Evolutionary conservation across 495 filamentous ascomycete species (phyloP).

Genomic region (Xylaria bambusicola): DNA sequence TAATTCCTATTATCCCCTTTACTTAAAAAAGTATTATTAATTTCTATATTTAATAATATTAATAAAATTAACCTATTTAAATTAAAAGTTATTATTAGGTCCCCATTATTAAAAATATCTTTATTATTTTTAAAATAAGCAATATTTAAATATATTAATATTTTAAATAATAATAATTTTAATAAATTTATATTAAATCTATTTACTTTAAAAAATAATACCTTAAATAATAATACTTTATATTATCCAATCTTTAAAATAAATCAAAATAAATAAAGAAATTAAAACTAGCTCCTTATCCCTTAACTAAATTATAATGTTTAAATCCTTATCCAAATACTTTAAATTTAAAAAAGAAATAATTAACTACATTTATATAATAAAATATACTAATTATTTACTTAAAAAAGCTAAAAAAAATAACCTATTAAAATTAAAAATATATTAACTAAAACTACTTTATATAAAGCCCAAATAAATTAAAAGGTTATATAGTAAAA

Average conservation of each 20-base stretch:
- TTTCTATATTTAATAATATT: background rate
- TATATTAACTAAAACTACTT: background rate
- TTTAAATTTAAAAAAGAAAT: background rate
- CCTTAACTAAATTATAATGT: background rate
- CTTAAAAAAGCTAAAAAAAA: background rate
- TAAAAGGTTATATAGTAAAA: background rate
- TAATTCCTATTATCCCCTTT: too few relatives aligned
- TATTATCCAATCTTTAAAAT: background rate
- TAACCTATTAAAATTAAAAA: background rate
- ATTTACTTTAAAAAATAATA: background rate
- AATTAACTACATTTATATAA: background rate
- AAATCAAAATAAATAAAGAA: background rate
- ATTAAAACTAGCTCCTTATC: background rate
- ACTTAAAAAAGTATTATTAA: background rate
- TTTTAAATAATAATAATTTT: background rate
- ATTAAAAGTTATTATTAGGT: background rate
- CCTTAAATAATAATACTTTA: background rate
- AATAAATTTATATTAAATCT: background rate
- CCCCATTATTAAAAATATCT: background rate
- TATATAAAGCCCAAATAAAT: background rate
- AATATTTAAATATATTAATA: background rate
- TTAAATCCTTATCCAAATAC: background rate
- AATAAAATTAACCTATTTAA: background rate
- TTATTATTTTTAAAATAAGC: background rate
- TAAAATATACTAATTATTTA: background rate